These are phyloP conservation scores for Lactarius psammicola DNA, from an alignment of 768 basidiomycete species.

Conservation along the genomic window DNA sequence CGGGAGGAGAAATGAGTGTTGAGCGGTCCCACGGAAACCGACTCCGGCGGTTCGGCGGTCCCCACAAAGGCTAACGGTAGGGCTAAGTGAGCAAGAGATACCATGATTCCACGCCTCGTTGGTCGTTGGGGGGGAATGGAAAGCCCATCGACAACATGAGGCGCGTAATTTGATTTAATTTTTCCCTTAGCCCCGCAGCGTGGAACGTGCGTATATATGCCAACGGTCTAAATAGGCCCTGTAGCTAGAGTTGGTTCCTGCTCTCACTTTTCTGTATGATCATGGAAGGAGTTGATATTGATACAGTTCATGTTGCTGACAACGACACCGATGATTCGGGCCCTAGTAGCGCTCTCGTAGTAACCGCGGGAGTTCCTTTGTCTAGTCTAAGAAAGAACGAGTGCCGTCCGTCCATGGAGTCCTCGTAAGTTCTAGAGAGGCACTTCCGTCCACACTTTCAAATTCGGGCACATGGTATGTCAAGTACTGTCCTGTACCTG, in stretches of 20 bases:
- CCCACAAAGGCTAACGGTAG: neutral
- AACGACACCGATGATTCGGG: slow-evolving; percentile 14
- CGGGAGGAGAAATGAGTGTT: neutral
- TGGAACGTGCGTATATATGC: neutral
- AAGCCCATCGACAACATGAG: neutral
- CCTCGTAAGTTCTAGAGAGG: neutral
- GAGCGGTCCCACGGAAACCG: neutral
- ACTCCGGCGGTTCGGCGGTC: neutral
- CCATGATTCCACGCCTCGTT: neutral
- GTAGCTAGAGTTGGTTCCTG: neutral
- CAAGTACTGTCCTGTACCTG: neutral
- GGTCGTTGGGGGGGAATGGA: neutral
- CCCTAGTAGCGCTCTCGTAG: slow-evolving; percentile 1
- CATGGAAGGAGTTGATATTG: neutral
- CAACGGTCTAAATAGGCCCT: neutral
- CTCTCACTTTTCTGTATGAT: neutral
- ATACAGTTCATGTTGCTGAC: slow-evolving; percentile 8
- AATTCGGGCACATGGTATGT: neutral
- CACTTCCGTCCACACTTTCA: neutral
- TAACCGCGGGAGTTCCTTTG: slow-evolving; percentile 7
- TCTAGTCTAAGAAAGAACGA: slow-evolving; percentile 14
- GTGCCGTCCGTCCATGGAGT: neutral
- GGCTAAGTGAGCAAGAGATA: neutral
- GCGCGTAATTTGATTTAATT: neutral
- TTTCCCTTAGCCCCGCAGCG: neutral